These are phyloP conservation scores for Naganishia vaughanmartiniae DNA, from an alignment of 768 basidiomycete species.

Conservation along the genomic window DNA sequence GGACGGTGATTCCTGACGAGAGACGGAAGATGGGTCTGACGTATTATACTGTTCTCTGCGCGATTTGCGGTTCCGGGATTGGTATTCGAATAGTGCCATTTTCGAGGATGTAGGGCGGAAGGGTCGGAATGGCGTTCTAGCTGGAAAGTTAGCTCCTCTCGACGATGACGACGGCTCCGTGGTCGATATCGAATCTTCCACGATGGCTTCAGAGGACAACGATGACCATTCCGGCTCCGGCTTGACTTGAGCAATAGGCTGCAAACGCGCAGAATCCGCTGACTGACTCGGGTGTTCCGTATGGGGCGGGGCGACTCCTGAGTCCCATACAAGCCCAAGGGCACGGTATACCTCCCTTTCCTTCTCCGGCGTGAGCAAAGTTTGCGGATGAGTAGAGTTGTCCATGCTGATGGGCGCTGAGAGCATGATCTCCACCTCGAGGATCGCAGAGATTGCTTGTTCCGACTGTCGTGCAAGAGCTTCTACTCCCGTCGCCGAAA, in stretches of 20 bases:
- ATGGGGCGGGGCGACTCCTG: neutral
- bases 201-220: neutral
- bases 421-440: slow-evolving; percentile 9
- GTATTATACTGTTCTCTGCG: neutral
- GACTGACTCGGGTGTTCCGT: neutral
- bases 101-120: slow-evolving; percentile 10
- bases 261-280: neutral
- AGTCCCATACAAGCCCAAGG: neutral
- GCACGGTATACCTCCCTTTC: neutral
- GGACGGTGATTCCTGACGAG: neutral
- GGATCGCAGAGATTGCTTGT: neutral
- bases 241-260: neutral
- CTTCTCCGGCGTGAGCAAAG: neutral
- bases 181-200: neutral
- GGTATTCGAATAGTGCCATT: slow-evolving; percentile 14
- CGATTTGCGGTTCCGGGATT: slow-evolving; percentile 9
- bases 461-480: neutral
- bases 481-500: neutral
- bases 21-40: neutral
- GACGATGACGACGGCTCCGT: neutral
- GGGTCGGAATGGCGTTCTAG: neutral
- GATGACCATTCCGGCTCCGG: neutral
- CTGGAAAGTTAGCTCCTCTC: neutral
- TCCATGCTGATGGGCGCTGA: neutral
- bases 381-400: too few relatives aligned